These are phyloP conservation scores for Candida hungchunana DNA, from an alignment of 805 yeast genomes.

Conservation along the genomic window DNA sequence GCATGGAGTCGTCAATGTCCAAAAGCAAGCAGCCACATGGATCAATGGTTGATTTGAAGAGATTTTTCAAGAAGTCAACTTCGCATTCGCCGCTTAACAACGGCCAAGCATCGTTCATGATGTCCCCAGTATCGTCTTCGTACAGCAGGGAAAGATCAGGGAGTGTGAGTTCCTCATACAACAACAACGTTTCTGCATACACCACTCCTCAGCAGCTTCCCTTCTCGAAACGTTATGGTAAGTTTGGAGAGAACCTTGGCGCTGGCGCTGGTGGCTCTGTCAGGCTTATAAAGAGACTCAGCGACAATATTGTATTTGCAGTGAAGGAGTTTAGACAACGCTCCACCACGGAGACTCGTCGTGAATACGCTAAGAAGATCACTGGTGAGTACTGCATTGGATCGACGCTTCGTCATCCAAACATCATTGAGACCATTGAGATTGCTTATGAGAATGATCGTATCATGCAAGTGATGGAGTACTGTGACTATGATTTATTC, in stretches of 20 bases:
- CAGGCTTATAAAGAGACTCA: slow-evolving; percentile 59
- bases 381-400: slow-evolving; percentile 95
- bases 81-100: slow-evolving; percentile 24
- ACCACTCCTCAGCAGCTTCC: slow-evolving; percentile 43
- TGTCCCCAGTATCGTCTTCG: slow-evolving; percentile 10
- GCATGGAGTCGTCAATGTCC: slow-evolving; percentile 26
- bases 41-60: slow-evolving; percentile 72
- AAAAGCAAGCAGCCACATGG: slow-evolving; percentile 60
- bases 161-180: slow-evolving; percentile 31
- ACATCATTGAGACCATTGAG: slow-evolving; percentile 87
- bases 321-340: slow-evolving; percentile 87
- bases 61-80: slow-evolving; percentile 55
- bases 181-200: slow-evolving; percentile 33
- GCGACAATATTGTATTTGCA: slow-evolving; percentile 75
- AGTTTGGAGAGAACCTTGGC: slow-evolving; percentile 82
- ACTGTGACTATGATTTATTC: slow-evolving; percentile 87
- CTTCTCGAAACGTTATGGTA: slow-evolving; percentile 71
- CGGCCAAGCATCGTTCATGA: slow-evolving; percentile 1
- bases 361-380: slow-evolving; percentile 88
- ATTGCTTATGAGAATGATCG: slow-evolving; percentile 85
- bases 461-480: slow-evolving; percentile 90
- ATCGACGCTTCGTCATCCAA: slow-evolving; percentile 82
- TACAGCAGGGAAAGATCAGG: slow-evolving; percentile 24
- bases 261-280: slow-evolving; percentile 97
- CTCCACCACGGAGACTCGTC: slow-evolving; percentile 64